Conservation (phyloP, 306 rosid genomes). For the Casuarina glauca region DNA sequence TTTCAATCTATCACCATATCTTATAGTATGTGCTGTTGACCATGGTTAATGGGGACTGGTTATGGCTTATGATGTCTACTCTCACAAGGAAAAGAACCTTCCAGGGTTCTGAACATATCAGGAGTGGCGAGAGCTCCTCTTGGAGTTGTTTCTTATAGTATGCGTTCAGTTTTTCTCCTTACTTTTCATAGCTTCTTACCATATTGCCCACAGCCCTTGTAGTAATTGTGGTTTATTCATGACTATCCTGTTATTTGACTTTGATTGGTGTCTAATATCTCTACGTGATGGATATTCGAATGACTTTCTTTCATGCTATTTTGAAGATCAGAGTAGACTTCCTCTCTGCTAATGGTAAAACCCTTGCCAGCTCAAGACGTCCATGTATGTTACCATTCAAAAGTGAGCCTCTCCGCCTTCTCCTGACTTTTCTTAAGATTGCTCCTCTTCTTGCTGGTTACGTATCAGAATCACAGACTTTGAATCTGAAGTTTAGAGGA, state of each 20-base stretch:
- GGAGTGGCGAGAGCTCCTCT: background rate
- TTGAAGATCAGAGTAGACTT: conserved; percentile 63
- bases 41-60: background rate
- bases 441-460: conserved; percentile 73
- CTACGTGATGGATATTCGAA: background rate
- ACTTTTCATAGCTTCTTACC: background rate
- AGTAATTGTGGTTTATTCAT: background rate
- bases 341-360: conserved; percentile 53
- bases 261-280: background rate
- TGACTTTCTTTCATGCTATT: conserved; percentile 24
- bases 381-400: conserved; percentile 76
- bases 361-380: conserved; percentile 65
- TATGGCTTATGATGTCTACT: background rate
- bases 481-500: conserved; percentile 63
- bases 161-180: background rate
- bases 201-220: background rate
- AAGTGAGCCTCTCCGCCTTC: conserved; percentile 72
- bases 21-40: background rate
- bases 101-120: background rate
- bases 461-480: conserved; percentile 60
- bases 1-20: background rate
- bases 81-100: background rate
- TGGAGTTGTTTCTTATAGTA: background rate
- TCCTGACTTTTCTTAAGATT: conserved; percentile 59
- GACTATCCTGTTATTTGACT: background rate